Evolutionary conservation across 225 moss, liverwort and hornwort genomes (phyloP), one percentile per base, ranked within the genome.

Genomic region (Marchantia polymorpha): DNA sequence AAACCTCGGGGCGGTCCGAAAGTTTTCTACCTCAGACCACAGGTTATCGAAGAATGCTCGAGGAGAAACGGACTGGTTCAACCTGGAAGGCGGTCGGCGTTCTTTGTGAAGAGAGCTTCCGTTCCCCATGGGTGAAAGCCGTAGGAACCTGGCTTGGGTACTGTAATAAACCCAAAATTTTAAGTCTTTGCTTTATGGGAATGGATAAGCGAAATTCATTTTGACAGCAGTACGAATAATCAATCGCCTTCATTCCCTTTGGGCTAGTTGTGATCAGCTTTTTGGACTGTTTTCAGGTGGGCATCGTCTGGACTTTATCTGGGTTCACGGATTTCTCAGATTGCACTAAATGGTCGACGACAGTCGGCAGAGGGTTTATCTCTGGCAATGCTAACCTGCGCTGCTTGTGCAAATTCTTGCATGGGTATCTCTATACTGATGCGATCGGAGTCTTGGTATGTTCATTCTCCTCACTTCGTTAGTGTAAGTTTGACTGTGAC

Each of bases 291-390:
- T 68, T 82, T 77, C 91, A 96, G 95, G 81, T 96, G 95, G 95
- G 88, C 82, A 68, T 93, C 95, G n/a, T 90, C 93, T 19, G 80
- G 74, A 14, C 85, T 96, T 59, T 96, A 96, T 82, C 66, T 96
- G 53, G 92, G 95, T 77, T 96, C 95, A 74, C 93, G 95, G 50
- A 71, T 90, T 80, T 86, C 95, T 61, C 95, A 96, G 80, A 82
- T 96, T 64, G 19, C 75, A 8, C 89, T 88, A 75, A 92, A 92
- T 75, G 81, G 83, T 60, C 85, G 92, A 58, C 88, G 95, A 61
- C 87, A 91, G 61, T 93, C 95, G 54, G 89, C 89, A 48, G 92
- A 93, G 78, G 95, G 95, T 75, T 84, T 96, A 81, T 92, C 95
- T 75, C 83, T 93, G 74, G 87, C 90, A 60, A 96, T 96, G 95